Conservation (phyloP, 768 basidiomycete genomes). For the Termitomyces sp. region DNA sequence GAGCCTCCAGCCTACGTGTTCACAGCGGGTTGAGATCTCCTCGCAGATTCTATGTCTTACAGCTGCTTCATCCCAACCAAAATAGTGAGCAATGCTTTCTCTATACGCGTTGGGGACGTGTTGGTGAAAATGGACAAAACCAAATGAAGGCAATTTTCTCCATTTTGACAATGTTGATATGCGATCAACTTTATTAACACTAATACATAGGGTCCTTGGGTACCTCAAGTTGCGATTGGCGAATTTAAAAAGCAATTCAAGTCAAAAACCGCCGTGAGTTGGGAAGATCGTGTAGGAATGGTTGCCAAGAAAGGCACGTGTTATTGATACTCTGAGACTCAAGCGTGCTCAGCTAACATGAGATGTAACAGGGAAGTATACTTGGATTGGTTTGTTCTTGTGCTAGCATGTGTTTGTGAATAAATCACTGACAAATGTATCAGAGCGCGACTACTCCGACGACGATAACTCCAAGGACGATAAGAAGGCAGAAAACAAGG, state of each 20-base stretch:
- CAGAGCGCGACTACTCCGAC: slow-evolving; percentile 52
- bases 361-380: slow-evolving; percentile 45
- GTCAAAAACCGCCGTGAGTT: slow-evolving; percentile 42
- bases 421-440: neutral
- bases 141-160: slow-evolving; percentile 38
- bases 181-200: neutral
- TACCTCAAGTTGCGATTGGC: slow-evolving; percentile 29
- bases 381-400: slow-evolving; percentile 43
- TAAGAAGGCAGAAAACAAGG: slow-evolving; percentile 20
- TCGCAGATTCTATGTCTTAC: slow-evolving; percentile 52
- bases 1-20: neutral
- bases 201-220: slow-evolving; percentile 41
- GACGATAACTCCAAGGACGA: slow-evolving; percentile 35
- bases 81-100: slow-evolving; percentile 30
- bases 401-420: neutral
- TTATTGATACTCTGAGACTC: neutral
- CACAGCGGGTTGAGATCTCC: neutral
- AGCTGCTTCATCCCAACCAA: slow-evolving; percentile 46
- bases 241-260: slow-evolving; percentile 62
- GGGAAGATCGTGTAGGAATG: slow-evolving; percentile 50
- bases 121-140: slow-evolving; percentile 48
- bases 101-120: slow-evolving; percentile 58
- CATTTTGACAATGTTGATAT: neutral
- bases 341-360: neutral
- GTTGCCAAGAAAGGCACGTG: slow-evolving; percentile 41